phyloP scores from a whole-genome alignment of 1,139 yeast species.

The Debaryomyces udenii region DNA sequence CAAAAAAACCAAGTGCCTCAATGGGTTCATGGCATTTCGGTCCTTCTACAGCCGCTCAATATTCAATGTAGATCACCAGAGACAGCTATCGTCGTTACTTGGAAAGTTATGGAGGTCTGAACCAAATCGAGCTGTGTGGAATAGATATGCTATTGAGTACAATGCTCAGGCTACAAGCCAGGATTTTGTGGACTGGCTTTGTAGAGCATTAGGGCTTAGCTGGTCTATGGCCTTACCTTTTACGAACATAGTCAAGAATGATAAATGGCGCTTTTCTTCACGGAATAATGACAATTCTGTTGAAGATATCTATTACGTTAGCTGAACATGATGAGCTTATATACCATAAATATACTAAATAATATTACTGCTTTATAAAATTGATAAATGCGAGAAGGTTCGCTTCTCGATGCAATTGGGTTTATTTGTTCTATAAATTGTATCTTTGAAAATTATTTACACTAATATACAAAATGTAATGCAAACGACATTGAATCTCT shows the following conservation, averaged over 20 bases:
- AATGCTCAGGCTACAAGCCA: constrained; percentile 17
- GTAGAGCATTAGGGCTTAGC: constrained; percentile 10
- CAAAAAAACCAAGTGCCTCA: constrained; percentile 20
- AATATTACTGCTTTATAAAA: too few relatives aligned
- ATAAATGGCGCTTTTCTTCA: constrained; percentile 14
- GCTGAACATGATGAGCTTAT: background rate
- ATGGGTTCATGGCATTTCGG: constrained; percentile 41
- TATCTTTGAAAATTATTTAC: background rate
- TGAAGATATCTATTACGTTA: constrained; percentile 14
- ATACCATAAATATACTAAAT: too few relatives aligned
- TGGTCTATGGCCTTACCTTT: constrained; percentile 1
- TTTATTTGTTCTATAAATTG: too few relatives aligned
- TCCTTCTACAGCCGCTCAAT: constrained; percentile 34
- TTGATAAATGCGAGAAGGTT: too few relatives aligned
- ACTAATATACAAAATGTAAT: constrained; percentile 4
- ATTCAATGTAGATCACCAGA: constrained; percentile 25
- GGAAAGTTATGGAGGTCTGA: constrained; percentile 35
- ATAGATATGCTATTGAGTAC: constrained; percentile 33
- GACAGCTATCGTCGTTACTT: constrained; percentile 24
- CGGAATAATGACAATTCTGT: constrained; percentile 11
- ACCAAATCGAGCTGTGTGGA: constrained; percentile 30
- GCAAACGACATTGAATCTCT: too few relatives aligned
- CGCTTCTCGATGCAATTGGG: too few relatives aligned
- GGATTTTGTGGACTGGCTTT: constrained; percentile 28
- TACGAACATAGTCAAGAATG: constrained; percentile 12